Evolutionary conservation across 331 rosid species (phyloP), one percentile per base, ranked within the genome.

Genomic region (Spiraea crenata): DNA sequence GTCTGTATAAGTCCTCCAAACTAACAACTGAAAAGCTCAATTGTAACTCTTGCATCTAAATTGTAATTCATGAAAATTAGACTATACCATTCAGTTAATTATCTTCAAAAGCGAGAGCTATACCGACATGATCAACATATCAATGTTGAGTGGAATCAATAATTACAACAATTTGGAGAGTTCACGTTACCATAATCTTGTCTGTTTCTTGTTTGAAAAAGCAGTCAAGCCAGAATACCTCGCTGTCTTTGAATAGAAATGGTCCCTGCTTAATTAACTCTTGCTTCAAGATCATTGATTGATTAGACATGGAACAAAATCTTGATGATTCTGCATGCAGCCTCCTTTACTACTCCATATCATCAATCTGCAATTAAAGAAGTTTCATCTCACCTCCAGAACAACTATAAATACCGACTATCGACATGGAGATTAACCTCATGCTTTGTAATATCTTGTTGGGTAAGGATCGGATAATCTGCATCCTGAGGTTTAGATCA

Each of bases 391-490:
- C 9, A 1, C 50, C 41, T 39, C 2, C 3, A 39, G 66, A 61
- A 40, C 8, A 14, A 16, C 16, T 40, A 62, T 40, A 41, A 62
- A 62, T 61, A 17, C 16, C 2, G 67, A 62, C 15, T 17, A 41
- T 9, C 5, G 10, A 8, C 50, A 41, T n/a, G 16, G 35, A 40
- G 48, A 52, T n/a, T 62, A 12, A 49, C 16, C 50, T 62, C 50
- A 62, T 9, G 41, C 49, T 35, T n/a, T 41, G 35, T 40, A 17
- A 9, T 41, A 8, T n/a, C 44, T 6, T 80, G 80, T 87, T 84
- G 93, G 84, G 80, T 77, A 6, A 76, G 87, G 90, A 84, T 76
- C 38, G 42, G 98, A 74, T 89, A 92, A 92, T 92, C 96, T 84
- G 83, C 85, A 84, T 84, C 88, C 81, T 80, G 76, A 82, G 88